A percentile compares a stretch with the other conserved stretches of the same genome.
These are phyloP conservation scores for Vigna mungo DNA, from an alignment of 306 rosid species.

Conservation along the genomic window DNA sequence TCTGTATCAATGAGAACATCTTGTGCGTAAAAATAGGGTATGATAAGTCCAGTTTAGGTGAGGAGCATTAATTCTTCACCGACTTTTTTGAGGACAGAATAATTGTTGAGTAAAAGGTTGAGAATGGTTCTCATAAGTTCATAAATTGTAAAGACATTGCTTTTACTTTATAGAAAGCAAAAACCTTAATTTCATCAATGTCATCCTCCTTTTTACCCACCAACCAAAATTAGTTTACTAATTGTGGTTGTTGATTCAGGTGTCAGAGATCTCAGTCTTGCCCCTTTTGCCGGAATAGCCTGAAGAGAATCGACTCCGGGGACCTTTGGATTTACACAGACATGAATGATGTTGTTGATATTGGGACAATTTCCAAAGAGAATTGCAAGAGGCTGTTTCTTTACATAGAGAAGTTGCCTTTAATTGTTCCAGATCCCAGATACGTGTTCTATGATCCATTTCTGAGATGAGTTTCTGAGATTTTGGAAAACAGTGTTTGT, in stretches of 20 bases:
- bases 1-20: slow-evolving; percentile 23
- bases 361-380: slow-evolving; percentile 66
- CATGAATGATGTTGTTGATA: slow-evolving; percentile 61
- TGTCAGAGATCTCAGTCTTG: slow-evolving; percentile 78
- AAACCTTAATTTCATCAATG: slow-evolving; percentile 26
- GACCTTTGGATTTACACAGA: slow-evolving; percentile 92
- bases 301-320: slow-evolving; percentile 70
- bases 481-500: slow-evolving; percentile 35
- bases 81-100: slow-evolving; percentile 3
- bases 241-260: slow-evolving; percentile 55
- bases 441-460: slow-evolving; percentile 66
- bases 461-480: slow-evolving; percentile 49
- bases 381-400: slow-evolving; percentile 72
- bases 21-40: neutral
- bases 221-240: neutral
- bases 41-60: neutral
- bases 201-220: neutral
- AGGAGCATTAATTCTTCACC: slow-evolving; percentile 23
- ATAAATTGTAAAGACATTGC: slow-evolving; percentile 16
- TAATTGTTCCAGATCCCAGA: slow-evolving; percentile 65
- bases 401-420: slow-evolving; percentile 80
- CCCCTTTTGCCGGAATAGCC: slow-evolving; percentile 91
- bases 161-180: slow-evolving; percentile 43
- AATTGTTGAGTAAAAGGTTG: slow-evolving; percentile 22
- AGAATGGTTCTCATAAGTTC: slow-evolving; percentile 9